Conservation (phyloP, 2,329 filamentous ascomycete genomes). For the Aspergillus alliaceus region DNA sequence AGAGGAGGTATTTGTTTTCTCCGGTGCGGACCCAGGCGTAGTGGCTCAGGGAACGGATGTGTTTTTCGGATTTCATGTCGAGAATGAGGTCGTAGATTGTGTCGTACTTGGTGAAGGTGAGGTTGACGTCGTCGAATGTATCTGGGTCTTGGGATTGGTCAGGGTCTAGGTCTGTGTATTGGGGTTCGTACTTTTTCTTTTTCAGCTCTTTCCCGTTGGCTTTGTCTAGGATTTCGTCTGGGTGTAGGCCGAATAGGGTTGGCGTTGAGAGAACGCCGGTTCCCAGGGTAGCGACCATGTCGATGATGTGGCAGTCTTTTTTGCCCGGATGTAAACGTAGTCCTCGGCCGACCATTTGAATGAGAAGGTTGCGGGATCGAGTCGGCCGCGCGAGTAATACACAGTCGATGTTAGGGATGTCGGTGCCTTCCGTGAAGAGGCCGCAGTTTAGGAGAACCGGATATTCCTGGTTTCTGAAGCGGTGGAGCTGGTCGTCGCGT, state of each 20-base stretch:
- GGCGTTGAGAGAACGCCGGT: conserved; percentile 87
- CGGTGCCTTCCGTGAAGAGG: conserved; percentile 95
- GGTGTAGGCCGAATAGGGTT: conserved; percentile 89
- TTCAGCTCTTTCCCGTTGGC: conserved; percentile 64
- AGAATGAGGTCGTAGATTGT: conserved; percentile 87
- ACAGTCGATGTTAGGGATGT: conserved; percentile 97
- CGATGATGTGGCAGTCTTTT: conserved; percentile 87
- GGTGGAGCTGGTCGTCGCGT: conserved; percentile 68
- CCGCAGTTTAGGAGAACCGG: conserved; percentile 92
- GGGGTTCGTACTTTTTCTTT: conserved; percentile 41
- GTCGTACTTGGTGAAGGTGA: conserved; percentile 88
- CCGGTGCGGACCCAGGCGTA: conserved; percentile 81
- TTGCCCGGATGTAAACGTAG: conserved; percentile 82
- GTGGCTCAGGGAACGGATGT: conserved; percentile 73
- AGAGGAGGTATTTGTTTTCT: conserved; percentile 69
- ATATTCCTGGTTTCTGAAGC: conserved; percentile 74
- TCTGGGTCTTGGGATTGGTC: conserved; percentile 17
- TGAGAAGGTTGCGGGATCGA: conserved; percentile 83
- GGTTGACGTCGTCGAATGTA: conserved; percentile 41
- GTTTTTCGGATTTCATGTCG: conserved; percentile 74
- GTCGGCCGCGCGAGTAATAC: conserved; percentile 85
- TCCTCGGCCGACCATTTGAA: conserved; percentile 97
- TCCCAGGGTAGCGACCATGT: conserved; percentile 85
- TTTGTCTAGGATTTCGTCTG: conserved; percentile 70
- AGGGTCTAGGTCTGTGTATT: background rate